Base-by-base conservation (phyloP, 2,329 filamentous ascomycete species). In the Orbilia javanica region DNA sequence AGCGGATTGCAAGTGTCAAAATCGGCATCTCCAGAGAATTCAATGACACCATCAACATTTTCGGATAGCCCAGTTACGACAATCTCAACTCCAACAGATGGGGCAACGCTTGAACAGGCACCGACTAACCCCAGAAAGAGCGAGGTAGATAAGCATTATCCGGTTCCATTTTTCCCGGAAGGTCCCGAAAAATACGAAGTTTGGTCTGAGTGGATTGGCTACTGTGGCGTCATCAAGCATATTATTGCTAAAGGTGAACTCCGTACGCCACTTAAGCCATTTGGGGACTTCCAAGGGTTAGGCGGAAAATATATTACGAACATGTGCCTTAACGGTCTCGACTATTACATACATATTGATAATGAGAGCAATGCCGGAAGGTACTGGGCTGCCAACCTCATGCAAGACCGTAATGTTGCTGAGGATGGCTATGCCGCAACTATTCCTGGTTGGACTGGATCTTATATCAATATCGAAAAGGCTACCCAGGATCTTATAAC, bases 141-240 rank as follows among this genome's bases (percentile, higher is more conserved):
- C 6, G 20, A 18, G 1, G 44, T 63, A 5, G 67, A 70, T 20
- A 1, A 42, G 8, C 53, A 70, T 25, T 70, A 70, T 31, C 55
- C 67, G 1, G 55, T 44, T 27, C 55, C 67, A 42, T 70, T 70
- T 22, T 70, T 70, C 31, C 42, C 39, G 2, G 18, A 25, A 1
- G 67, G 67, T 39, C 18, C 53, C 8, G 53, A 39, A 7, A 53
- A 52, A 5, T 70, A 70, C 10, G 18, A 63, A 1, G 67, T 70
- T 15, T 70, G 53, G 53, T 70, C 67, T 7, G 48, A 70, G 25
- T 70, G 67, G 67, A 27, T 57, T 20, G 67, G 42, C n/a, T 25
- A 31, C 36, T 70, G 67, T 13, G 42, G 55, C 15, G 55, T 63
- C 18, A 63, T 70, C 29, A 70, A 70, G 22, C 67, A 70, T 22